Evolutionary conservation across 805 yeast species (phyloP).

Genomic region (Myxozyma mucilagina): DNA sequence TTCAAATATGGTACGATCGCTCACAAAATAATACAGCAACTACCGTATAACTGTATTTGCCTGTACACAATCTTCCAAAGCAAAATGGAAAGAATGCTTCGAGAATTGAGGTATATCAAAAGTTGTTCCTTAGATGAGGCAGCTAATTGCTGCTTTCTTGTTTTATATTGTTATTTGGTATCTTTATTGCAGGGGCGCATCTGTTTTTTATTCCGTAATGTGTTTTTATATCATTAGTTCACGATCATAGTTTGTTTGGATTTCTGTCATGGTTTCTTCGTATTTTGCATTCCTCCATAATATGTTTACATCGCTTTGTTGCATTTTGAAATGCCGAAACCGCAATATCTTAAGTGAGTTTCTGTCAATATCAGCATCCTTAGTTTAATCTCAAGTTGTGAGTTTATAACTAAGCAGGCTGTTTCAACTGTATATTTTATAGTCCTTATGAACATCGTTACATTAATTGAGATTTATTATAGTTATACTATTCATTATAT

Average conservation of each 20-base stretch:
- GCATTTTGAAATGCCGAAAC: too few relatives aligned
- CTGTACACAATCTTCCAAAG: neutral
- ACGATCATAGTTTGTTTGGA: neutral
- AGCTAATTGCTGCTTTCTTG: neutral
- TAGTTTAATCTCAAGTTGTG: too few relatives aligned
- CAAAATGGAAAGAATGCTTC: neutral
- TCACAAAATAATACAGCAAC: neutral
- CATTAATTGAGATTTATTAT: neutral
- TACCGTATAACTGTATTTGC: neutral
- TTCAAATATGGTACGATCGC: conserved; percentile 10
- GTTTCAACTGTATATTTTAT: neutral
- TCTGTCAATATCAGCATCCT: too few relatives aligned
- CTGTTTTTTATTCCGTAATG: too few relatives aligned
- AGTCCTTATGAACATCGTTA: neutral
- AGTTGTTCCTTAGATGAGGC: neutral
- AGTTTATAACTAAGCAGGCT: neutral
- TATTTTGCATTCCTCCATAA: neutral
- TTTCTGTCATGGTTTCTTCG: neutral
- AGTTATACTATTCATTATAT: too few relatives aligned
- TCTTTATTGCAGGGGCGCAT: too few relatives aligned
- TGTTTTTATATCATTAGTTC: neutral
- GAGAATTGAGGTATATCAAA: neutral
- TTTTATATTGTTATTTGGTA: neutral
- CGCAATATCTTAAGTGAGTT: too few relatives aligned
- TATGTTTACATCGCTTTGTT: too few relatives aligned